phyloP scores from a whole-genome alignment of 352 stramenopile species.

The Phytophthora capsici region DNA sequence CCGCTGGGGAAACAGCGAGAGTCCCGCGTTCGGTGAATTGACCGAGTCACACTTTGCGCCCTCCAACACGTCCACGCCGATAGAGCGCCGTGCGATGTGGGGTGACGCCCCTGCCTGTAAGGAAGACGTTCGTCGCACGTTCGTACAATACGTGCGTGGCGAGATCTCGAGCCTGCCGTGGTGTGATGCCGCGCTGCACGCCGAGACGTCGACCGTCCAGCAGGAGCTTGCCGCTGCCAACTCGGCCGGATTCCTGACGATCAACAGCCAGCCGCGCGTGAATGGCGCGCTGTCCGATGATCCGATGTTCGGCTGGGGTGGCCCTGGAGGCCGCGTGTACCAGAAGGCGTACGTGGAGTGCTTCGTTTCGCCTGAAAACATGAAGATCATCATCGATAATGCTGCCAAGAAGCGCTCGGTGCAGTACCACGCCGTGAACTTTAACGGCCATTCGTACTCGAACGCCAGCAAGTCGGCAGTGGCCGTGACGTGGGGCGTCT shows the following conservation, averaged over 20 bases:
- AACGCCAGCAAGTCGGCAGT: slow-evolving; percentile 93
- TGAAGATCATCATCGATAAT: slow-evolving; percentile 92
- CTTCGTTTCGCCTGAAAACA: slow-evolving; percentile 95
- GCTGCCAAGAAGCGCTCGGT: slow-evolving; percentile 83
- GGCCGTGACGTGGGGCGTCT: slow-evolving; percentile 98
- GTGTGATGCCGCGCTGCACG: slow-evolving; percentile 96
- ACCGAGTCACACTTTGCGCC: slow-evolving; percentile 96
- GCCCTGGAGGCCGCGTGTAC: slow-evolving; percentile 95
- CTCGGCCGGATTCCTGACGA: slow-evolving; percentile 93
- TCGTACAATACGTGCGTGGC: slow-evolving; percentile 96
- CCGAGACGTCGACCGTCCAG: slow-evolving; percentile 93
- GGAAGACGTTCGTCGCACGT: slow-evolving; percentile 95
- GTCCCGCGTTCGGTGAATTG: slow-evolving; percentile 96
- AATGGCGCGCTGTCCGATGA: slow-evolving; percentile 94
- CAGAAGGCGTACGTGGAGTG: slow-evolving; percentile 99
- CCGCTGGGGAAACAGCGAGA: slow-evolving; percentile 96
- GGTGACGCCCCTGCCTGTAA: slow-evolving; percentile 88
- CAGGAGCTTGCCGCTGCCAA: slow-evolving; percentile 82
- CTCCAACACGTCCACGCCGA: slow-evolving; percentile 53
- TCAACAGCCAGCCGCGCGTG: slow-evolving; percentile 94
- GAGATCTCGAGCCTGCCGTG: slow-evolving; percentile 96
- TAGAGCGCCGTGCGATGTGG: slow-evolving; percentile 94
- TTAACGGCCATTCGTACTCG: slow-evolving; percentile 89
- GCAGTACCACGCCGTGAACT: slow-evolving; percentile 93
- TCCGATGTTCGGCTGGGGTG: slow-evolving; percentile 96